Conservation (phyloP, 345 rosid species). For the Ceriops zippeliana region DNA sequence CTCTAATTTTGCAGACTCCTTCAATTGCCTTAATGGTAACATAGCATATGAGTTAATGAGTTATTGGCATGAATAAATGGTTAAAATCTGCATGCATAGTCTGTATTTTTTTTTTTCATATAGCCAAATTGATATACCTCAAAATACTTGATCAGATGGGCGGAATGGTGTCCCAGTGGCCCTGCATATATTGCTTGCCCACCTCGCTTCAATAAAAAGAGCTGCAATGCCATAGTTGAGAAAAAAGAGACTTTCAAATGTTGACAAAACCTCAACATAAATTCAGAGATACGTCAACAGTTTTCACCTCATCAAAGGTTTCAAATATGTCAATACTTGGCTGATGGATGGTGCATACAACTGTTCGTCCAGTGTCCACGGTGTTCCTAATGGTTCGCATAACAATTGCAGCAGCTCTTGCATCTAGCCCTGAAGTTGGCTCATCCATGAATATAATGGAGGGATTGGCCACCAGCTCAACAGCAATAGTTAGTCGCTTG, state of each 20-base stretch:
- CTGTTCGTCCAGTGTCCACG: slow-evolving; percentile 81
- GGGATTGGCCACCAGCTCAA: slow-evolving; percentile 88
- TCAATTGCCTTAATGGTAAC: not conserved
- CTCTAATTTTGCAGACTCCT: slow-evolving; percentile 56
- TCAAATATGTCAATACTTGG: slow-evolving; percentile 90
- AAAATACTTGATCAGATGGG: slow-evolving; percentile 53
- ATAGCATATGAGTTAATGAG: not conserved
- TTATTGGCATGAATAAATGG: not conserved
- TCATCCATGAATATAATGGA: slow-evolving; percentile 92
- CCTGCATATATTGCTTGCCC: slow-evolving; percentile 73
- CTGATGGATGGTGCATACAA: slow-evolving; percentile 87
- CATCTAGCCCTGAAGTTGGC: slow-evolving; percentile 92
- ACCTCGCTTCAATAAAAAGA: slow-evolving; percentile 61
- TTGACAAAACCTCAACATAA: not conserved
- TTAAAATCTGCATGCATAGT: too few relatives aligned
- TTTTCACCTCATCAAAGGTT: slow-evolving; percentile 75
- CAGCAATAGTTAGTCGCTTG: slow-evolving; percentile 82
- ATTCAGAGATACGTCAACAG: not conserved
- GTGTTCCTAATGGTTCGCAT: slow-evolving; percentile 90
- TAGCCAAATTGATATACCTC: slow-evolving; percentile 37
- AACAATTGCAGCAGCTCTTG: slow-evolving; percentile 94
- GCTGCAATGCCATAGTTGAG: slow-evolving; percentile 28
- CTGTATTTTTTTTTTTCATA: not conserved
- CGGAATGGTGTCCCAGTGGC: slow-evolving; percentile 62
- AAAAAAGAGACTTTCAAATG: not conserved